Percentiles rank a stretch among this genome's conserved stretches.
Conservation (phyloP, 148 eudicot genomes). For the Cornus controversa region DNA sequence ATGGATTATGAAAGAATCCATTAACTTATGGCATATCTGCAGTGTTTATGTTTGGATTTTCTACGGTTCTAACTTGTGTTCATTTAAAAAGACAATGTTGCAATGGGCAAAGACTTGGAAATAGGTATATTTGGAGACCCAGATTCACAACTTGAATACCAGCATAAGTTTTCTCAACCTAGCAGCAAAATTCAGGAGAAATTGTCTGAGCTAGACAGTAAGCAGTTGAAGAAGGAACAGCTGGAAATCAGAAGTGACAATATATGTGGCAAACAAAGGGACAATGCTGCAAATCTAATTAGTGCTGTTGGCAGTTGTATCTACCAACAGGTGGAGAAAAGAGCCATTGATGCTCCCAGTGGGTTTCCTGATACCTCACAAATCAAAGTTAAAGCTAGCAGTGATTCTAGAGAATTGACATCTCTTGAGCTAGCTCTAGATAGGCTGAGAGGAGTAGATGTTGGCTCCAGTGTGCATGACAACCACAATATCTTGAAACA, state of each 20-base stretch:
- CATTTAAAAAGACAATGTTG: background rate
- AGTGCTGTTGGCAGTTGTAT: slow-evolving; percentile 2
- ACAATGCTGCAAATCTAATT: background rate
- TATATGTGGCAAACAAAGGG: background rate
- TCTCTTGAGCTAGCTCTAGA: slow-evolving; percentile 20
- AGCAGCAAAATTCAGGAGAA: background rate
- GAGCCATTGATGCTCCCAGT: slow-evolving; percentile 6
- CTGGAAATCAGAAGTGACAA: slow-evolving; percentile 7
- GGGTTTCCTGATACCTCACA: background rate
- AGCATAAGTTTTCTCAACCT: slow-evolving; percentile 1
- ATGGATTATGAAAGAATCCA: too few relatives aligned
- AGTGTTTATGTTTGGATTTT: background rate
- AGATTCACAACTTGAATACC: slow-evolving; percentile 8
- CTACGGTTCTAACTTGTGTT: background rate
- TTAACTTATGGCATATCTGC: background rate
- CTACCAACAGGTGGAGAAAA: background rate
- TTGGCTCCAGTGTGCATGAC: slow-evolving; percentile 1
- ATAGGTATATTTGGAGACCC: background rate
- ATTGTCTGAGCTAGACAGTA: background rate
- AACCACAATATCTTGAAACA: slow-evolving; percentile 17
- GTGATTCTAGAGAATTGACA: slow-evolving; percentile 14
- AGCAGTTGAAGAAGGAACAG: background rate
- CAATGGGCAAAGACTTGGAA: slow-evolving; percentile 16
- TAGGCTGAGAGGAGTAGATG: slow-evolving; percentile 10
- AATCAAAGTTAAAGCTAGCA: slow-evolving; percentile 15